Base-by-base conservation (phyloP, 495 filamentous ascomycete genomes). In the Podospora pseudoanserina region DNA sequence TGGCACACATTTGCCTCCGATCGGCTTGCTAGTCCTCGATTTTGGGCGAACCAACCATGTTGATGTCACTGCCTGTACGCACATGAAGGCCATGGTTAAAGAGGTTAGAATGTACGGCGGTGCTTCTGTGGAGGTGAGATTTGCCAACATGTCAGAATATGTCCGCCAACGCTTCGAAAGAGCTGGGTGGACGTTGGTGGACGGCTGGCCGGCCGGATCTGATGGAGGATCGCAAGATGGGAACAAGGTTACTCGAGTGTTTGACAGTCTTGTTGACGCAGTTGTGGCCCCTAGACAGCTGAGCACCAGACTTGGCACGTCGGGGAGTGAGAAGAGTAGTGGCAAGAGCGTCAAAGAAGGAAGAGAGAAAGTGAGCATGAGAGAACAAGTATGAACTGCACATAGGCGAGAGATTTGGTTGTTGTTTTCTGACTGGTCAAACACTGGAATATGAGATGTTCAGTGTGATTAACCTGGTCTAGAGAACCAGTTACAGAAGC, bases 41-140 rank as follows among this genome's bases (percentile, higher is more conserved):
- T 76, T 76, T 23, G 34, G 53, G 13, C 54, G 60, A 28, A 69
- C 66, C n/a, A 76, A 71, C 53, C 72, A 76, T 34, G 60, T 63
- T n/a, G 74, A 74, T 44, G 60, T 68, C 13, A 76, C 74, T 3
- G 72, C 68, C 1, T 70, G 68, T 26, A 65, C 63, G 16, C 74
- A 76, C 54, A 49, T 76, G 3, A 57, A 66, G 60, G 55, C 34
- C 23, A 54, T 74, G 60, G 27, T 71, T 18, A 39, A 56, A 19
- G 74, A 76, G 68, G 60, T 74, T 5, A 64, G 59, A 13, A 67
- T 39, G 68, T 76, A 72, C 34, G 72, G 66, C 2, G 70, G 74
- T 9, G 15, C 34, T 13, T 30, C n/a, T 3, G 70, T 72, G n/a
- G 63, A 67, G 19, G 23, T 74, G 3, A 61, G 74, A 5, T 74